phyloP scores from a whole-genome alignment of 1,284 basidiomycete species.

The Phellopilus nigrolimitatus region DNA sequence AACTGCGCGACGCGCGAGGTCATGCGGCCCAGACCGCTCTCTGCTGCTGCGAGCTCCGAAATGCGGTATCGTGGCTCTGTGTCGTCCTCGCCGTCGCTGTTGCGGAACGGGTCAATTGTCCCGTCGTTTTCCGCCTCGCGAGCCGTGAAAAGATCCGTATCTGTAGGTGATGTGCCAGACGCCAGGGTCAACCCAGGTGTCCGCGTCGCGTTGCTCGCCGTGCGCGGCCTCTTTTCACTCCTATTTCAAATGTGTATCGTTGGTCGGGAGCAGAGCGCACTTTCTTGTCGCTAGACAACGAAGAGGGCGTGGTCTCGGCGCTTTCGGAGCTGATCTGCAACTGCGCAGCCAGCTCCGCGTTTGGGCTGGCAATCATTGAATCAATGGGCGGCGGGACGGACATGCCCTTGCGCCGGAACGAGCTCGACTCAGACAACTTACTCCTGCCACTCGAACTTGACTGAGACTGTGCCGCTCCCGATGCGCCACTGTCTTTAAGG shows the following conservation, averaged over 20 bases:
- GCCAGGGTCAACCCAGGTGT: constrained; percentile 13
- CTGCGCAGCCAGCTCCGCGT: not conserved
- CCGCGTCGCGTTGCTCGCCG: not conserved
- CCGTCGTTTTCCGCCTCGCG: not conserved
- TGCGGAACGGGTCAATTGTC: constrained; percentile 7
- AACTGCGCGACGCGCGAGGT: constrained; percentile 15
- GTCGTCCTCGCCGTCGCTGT: constrained; percentile 4
- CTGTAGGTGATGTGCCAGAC: constrained; percentile 1
- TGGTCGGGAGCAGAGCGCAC: not conserved
- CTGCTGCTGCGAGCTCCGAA: constrained; percentile 14
- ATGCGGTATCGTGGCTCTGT: constrained; percentile 4
- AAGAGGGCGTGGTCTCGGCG: not conserved
- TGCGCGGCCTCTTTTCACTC: not conserved
- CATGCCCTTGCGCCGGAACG: constrained; percentile 11
- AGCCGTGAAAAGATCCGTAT: not conserved
- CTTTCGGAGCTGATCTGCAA: constrained; percentile 3
- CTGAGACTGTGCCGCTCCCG: not conserved
- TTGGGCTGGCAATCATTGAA: constrained; percentile 12
- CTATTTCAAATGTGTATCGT: not conserved
- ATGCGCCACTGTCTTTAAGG: not conserved
- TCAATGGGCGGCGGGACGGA: constrained; percentile 19
- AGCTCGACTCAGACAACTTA: constrained; percentile 13
- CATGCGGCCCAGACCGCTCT: constrained; percentile 15
- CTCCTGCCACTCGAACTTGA: constrained; percentile 2
- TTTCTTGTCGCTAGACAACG: not conserved